These are phyloP conservation scores for Mycotypha africana DNA, from an alignment of 371 early-diverging fungal species.

Conservation along the genomic window DNA sequence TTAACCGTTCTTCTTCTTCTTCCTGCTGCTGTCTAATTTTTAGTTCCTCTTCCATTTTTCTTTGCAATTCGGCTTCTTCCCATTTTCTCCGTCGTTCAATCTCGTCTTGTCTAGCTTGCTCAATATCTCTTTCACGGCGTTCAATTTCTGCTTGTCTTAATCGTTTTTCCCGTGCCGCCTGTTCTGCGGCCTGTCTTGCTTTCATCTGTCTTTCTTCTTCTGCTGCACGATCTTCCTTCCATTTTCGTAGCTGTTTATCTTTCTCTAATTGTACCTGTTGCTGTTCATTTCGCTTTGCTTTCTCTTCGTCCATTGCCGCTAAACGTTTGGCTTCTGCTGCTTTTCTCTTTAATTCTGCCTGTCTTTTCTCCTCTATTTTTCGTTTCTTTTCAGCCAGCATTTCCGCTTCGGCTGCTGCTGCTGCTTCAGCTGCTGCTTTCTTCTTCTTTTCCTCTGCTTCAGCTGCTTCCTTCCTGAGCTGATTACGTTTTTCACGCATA, in stretches of 20 bases:
- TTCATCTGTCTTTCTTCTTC: conserved; percentile 27
- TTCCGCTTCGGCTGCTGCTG: conserved; percentile 18
- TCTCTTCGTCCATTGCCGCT: conserved; percentile 14
- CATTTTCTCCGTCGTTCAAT: conserved; percentile 24
- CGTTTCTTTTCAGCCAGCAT: conserved; percentile 19
- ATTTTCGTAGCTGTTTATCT: conserved; percentile 14
- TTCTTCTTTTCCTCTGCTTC: conserved; percentile 20
- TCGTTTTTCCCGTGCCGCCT: conserved; percentile 37
- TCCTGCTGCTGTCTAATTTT: conserved; percentile 9
- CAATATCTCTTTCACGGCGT: conserved; percentile 21
- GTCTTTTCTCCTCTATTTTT: conserved; percentile 15
- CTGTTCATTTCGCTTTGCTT: not conserved
- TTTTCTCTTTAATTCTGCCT: conserved; percentile 13
- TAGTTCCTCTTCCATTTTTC: conserved; percentile 8
- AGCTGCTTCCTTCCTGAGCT: conserved; percentile 17
- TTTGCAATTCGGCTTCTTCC: conserved; percentile 22
- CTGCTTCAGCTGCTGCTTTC: conserved; percentile 16
- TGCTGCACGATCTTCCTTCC: conserved; percentile 25
- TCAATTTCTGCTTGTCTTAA: conserved; percentile 25
- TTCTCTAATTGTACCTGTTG: conserved; percentile 8
- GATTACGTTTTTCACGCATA: conserved; percentile 25
- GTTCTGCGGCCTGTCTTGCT: conserved; percentile 31
- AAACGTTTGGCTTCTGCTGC: conserved; percentile 9
- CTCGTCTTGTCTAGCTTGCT: conserved; percentile 26
- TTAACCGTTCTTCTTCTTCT: conserved; percentile 7